Base-by-base conservation (phyloP, 306 rosid genomes). In the Bauhinia variegata region DNA sequence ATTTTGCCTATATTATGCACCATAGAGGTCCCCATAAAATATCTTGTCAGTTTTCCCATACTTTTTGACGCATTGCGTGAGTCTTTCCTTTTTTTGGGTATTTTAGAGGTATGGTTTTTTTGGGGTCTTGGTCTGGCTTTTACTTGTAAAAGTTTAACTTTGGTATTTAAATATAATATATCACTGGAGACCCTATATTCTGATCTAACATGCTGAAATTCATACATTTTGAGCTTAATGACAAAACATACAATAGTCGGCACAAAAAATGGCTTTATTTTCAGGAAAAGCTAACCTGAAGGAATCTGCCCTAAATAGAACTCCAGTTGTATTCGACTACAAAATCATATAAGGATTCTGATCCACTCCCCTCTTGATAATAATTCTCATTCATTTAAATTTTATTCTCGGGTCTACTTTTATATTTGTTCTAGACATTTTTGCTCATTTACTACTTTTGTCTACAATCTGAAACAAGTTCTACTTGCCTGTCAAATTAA, bases 201-300 rank as follows among this genome's bases (percentile, higher is more conserved):
- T 13, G 70, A 70, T 66, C 80, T 70, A 75, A 61, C 60, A 76
- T 23, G 7, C 46, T 10, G 15, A 54, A 56, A 70, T 17, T 17
- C 53, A 32, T 36, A 36, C 9, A 36, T 36, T 6, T 5, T 36
- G 41, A 36, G 41, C 7, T 36, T 36, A 36, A 36, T 8, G 28
- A 23, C 28, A 23, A 23, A 23, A 23, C 28, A 23, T 23, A 23
- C 28, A 23, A 23, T 4, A 36, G 41, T 36, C 7, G 41, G 41
- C 41, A 36, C 41, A 6, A 8, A 36, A 36, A 6, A 5, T 6
- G 5, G 7, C 9, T 36, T 8, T 36, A 36, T 5, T 8, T 8
- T 8, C 7, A 8, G 9, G 41, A 8, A 36, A 36, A 9, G 7
- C 41, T 36, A 36, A 6, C 41, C 7, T 8, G 7, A 36, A 36